A percentile compares a stretch with the other conserved stretches of the same genome.
These are phyloP conservation scores for Chlamydomonas sp. DNA, from an alignment of 139 green algal species.

Conservation along the genomic window DNA sequence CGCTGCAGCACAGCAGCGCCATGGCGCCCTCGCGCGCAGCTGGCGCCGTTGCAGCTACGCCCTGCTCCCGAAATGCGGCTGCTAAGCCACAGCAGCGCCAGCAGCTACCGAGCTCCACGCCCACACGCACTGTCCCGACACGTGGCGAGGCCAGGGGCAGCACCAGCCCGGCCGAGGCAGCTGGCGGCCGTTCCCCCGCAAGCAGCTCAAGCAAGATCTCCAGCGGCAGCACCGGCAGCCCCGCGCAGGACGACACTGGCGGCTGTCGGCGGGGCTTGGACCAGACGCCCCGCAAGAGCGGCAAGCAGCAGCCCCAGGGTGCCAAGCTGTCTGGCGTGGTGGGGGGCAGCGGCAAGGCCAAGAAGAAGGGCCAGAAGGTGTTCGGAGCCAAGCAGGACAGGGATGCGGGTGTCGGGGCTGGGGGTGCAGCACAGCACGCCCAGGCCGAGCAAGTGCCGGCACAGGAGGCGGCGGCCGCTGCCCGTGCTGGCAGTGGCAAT, in stretches of 20 bases:
- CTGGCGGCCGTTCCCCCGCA: background rate
- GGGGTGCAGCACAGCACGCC: too few species aligned
- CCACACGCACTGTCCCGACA: background rate
- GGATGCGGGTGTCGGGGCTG: too few species aligned
- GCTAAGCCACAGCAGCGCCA: background rate
- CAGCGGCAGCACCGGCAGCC: background rate
- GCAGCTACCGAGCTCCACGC: background rate
- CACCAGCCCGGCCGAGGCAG: background rate
- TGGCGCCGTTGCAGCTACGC: background rate
- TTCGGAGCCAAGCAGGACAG: too few species aligned
- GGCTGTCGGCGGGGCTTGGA: background rate
- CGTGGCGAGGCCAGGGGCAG: background rate
- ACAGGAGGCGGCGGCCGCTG: too few species aligned
- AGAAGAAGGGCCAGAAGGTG: too few species aligned
- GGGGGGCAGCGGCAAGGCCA: too few species aligned
- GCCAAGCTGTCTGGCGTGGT: background rate
- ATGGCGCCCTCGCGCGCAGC: too few species aligned
- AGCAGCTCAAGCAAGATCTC: background rate
- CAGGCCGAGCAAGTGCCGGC: too few species aligned
- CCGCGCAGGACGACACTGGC: background rate
- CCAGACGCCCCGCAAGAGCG: constrained; percentile 27
- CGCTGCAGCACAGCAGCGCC: too few species aligned
- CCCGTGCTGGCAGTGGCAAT: too few species aligned
- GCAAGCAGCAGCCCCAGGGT: background rate
- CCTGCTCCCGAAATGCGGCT: background rate